These are phyloP conservation scores for peach (Prunus persica) DNA, from an alignment of 306 rosid genomes.

Conservation along the genomic window DNA sequence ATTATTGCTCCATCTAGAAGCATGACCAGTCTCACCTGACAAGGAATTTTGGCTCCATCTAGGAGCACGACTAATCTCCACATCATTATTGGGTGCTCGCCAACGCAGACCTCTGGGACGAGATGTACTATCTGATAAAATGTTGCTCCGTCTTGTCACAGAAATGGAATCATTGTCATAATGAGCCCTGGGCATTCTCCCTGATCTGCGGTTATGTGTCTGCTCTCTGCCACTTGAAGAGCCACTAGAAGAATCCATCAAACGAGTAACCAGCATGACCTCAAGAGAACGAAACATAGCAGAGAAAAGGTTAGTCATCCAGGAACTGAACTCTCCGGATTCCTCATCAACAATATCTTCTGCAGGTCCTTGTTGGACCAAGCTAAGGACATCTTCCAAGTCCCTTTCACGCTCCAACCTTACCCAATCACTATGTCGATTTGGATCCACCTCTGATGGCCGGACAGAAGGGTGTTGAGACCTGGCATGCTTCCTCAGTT, in stretches of 20 bases:
- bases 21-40: constrained; percentile 15
- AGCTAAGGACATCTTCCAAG: constrained; percentile 56
- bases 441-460: constrained; percentile 71
- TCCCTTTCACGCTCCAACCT: constrained; percentile 69
- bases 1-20: constrained; percentile 41
- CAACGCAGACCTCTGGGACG: constrained; percentile 29
- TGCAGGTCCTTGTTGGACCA: constrained; percentile 39
- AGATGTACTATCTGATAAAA: constrained; percentile 30
- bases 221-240: constrained; percentile 40
- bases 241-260: constrained; percentile 31
- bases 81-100: constrained; percentile 22
- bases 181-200: constrained; percentile 27
- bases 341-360: constrained; percentile 25
- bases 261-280: constrained; percentile 17
- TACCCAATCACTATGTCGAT: constrained; percentile 52
- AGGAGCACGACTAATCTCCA: constrained; percentile 20
- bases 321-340: constrained; percentile 21
- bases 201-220: constrained; percentile 30
- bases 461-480: constrained; percentile 68
- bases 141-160: constrained; percentile 43
- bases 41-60: constrained; percentile 35
- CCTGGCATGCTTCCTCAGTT: constrained; percentile 82
- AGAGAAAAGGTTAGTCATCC: constrained; percentile 34
- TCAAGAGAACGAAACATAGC: constrained; percentile 36
- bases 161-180: constrained; percentile 32